A percentile compares a stretch with the other conserved stretches of the same genome.
Evolutionary conservation across 768 basidiomycete species (phyloP).

Genomic region (Asterophora parasitica): DNA sequence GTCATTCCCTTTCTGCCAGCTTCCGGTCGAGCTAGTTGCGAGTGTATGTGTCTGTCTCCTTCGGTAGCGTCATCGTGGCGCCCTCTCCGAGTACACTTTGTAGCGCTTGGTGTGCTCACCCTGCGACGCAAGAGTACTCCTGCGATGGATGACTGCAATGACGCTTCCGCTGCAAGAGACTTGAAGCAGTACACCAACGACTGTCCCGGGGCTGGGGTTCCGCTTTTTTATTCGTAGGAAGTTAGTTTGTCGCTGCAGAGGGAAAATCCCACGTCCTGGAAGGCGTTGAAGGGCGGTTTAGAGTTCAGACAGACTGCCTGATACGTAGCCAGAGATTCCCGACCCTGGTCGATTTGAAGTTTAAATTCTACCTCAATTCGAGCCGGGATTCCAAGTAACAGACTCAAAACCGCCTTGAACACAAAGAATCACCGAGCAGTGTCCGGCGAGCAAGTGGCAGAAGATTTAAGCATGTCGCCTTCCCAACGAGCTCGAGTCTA

Average conservation of each 20-base stretch:
- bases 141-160: slow-evolving; percentile 81
- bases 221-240: no score
- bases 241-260: neutral
- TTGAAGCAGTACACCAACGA: slow-evolving; percentile 8
- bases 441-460: no score
- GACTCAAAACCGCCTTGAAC: no score
- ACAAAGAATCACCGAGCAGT: no score
- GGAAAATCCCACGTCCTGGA: neutral
- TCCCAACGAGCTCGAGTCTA: no score
- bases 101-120: slow-evolving; percentile 11
- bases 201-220: slow-evolving; percentile 6
- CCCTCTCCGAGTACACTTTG: slow-evolving; percentile 19
- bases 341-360: neutral
- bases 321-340: neutral
- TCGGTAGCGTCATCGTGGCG: slow-evolving; percentile 22
- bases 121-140: slow-evolving; percentile 35
- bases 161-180: slow-evolving; percentile 38
- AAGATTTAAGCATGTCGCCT: no score
- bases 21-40: neutral
- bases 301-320: neutral
- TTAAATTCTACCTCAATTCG: neutral
- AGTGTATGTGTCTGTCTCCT: slow-evolving; percentile 10
- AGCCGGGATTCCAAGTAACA: no score
- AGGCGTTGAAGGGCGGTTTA: neutral
- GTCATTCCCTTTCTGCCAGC: neutral